Evolutionary conservation across 2,329 filamentous ascomycete genomes (phyloP), one percentile per base, ranked within the genome.

Genomic region (Alternaria ventricosa): DNA sequence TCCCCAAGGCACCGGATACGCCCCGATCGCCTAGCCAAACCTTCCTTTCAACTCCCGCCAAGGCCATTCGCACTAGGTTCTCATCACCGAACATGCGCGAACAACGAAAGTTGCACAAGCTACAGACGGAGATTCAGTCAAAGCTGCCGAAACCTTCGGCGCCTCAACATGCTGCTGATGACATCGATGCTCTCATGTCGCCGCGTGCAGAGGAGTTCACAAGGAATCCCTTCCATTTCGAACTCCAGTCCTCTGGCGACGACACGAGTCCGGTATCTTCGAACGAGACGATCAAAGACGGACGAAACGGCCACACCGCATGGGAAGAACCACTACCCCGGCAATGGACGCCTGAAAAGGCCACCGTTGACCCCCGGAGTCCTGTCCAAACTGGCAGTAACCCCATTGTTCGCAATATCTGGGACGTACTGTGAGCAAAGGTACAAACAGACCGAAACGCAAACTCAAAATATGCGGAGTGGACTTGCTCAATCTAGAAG

Each of bases 401-500:
- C 61, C 90, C 92, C 4, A 94, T 95, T 64, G 88, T 89, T 55
- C 85, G 92, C 60, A 94, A 90, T 62, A 95, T 95, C 72, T 90
- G 92, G 76, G 91, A 94, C 73, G 84, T 93, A 55, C 83, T 94
- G 79, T 94, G 85, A 86, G 65, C 23, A 13, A 53, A 60, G 44
- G 47, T 20, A 43, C 57, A 54, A 15, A 22, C 30, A 27, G 22
- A 18, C 23, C 28, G 25, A 62, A 45, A 51, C 15, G 41, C n/a
- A 44, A 61, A 33, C 13, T 22, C 33, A 18, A 41, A 33, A 45
- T 28, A 22, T 46, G 22, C 56, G 22, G 11, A 47, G 11, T 51
- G 41, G 51, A 33, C 15, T 27, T 11, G 15, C 33, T 47, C 18
- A 18, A 33, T 23, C 45, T 60, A 53, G 33, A 25, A 54, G 23